Percentiles rank a stretch among this genome's conserved stretches.
Conservation (phyloP, 331 rosid species). For the Telfairia occidentalis region DNA sequence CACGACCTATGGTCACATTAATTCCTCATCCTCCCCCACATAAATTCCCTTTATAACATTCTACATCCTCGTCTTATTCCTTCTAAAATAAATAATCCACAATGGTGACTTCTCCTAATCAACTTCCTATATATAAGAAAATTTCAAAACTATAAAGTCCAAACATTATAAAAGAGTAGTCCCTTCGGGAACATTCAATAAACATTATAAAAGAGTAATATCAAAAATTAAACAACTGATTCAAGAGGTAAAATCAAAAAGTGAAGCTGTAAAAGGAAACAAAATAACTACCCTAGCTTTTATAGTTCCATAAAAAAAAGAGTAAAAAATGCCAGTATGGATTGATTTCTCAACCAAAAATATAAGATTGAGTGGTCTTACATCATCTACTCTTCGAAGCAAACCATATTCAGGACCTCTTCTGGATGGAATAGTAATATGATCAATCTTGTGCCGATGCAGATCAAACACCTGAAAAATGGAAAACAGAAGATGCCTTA, state of each 20-base stretch:
- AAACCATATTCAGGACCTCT: constrained; percentile 65
- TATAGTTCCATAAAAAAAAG: neutral
- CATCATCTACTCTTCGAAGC: constrained; percentile 88
- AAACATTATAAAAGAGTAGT: neutral
- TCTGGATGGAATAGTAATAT: constrained; percentile 59
- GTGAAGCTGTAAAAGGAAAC: neutral
- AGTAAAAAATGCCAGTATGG: neutral
- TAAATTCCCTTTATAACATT: neutral
- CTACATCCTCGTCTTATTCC: neutral
- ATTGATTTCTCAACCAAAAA: neutral
- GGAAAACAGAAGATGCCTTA: constrained; percentile 10
- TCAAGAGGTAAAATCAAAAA: neutral
- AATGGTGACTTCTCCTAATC: neutral
- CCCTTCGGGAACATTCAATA: no score
- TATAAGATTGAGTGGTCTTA: constrained; percentile 26
- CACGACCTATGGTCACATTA: neutral
- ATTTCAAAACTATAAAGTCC: neutral
- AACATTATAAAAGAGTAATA: neutral
- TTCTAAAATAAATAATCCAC: neutral
- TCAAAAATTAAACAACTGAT: neutral
- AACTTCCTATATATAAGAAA: neutral
- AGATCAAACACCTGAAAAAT: constrained; percentile 63
- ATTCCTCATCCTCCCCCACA: neutral
- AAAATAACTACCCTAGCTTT: neutral
- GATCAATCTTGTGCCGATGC: constrained; percentile 95